Evolutionary conservation across 768 basidiomycete genomes (phyloP), one percentile per base, ranked within the genome.

Genomic region (Mycena metata): DNA sequence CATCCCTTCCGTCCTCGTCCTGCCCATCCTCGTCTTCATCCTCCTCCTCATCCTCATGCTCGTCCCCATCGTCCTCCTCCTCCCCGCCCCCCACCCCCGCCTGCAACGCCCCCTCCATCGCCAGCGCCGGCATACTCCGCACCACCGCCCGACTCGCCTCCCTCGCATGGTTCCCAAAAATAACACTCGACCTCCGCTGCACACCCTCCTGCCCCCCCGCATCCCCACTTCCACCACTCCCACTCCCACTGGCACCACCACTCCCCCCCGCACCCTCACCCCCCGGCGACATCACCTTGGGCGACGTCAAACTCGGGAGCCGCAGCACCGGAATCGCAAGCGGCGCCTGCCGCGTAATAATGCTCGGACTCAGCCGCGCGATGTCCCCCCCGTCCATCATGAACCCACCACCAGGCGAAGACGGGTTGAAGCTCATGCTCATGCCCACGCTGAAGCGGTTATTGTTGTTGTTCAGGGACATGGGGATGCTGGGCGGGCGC

Each of bases 61-160:
- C 64, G 68, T 81, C 81, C 23, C 77, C 81, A 17, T 73, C 79
- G 9, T 80, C 17, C 74, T 75, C 39, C 78, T 81, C 12, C 41
- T 78, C 74, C 16, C 73, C 73, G 6, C 75, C 81, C 2, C 77
- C 79, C 36, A 75, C 74, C n/a, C 79, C 81, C 5, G 79, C 82
- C 42, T 78, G 78, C 39, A 71, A 73, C 46, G 67, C 76, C 23
- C 78, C 79, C 33, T 78, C 81, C 26, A 83, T 79, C 19, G 83
- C 81, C 54, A 90, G 74, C 30, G 85, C 88, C 36, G 90, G 90
- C 79, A 90, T 86, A 66, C 80, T 86, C 51, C 82, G 80, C 69
- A 89, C 76, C 15, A 84, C 81, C 15, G 74, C 72, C 66, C 78
- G 80, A 45, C 81, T 79, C 51, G 82, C 69, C 30, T 82, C 80